Evolutionary conservation across 1,284 basidiomycete genomes (phyloP).

Genomic region (Fistulinella cinereoalba): DNA sequence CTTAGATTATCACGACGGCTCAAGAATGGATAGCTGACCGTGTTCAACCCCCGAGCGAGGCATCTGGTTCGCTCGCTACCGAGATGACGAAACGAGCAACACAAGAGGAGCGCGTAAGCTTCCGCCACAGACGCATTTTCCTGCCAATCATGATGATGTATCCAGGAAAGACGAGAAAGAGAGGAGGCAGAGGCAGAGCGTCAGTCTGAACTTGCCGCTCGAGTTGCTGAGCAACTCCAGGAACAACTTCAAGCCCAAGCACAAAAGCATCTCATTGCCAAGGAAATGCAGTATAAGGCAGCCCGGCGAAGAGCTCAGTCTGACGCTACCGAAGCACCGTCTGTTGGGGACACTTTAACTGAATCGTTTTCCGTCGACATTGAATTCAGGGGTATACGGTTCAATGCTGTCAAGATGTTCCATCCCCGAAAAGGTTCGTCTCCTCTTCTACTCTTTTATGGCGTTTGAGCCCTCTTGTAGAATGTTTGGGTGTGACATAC

Average conservation of each 20-base stretch:
- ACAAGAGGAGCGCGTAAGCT: conserved; percentile 58
- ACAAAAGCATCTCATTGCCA: conserved; percentile 49
- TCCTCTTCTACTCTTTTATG: background rate
- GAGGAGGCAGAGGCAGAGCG: conserved; percentile 51
- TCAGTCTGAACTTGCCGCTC: conserved; percentile 46
- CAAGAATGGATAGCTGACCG: conserved; percentile 68
- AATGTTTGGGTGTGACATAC: conserved; percentile 61
- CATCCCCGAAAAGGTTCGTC: conserved; percentile 61
- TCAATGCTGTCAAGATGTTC: conserved; percentile 65
- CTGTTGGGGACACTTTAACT: conserved; percentile 49
- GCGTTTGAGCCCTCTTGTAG: conserved; percentile 33
- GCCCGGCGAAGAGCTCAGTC: conserved; percentile 59
- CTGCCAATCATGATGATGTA: conserved; percentile 3
- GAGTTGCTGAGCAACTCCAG: conserved; percentile 53
- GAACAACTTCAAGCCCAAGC: conserved; percentile 62
- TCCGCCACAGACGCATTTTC: background rate
- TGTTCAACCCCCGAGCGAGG: conserved; percentile 56
- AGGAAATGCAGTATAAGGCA: conserved; percentile 52
- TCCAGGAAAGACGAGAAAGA: conserved; percentile 36
- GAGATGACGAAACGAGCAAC: conserved; percentile 70
- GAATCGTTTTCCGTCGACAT: conserved; percentile 61
- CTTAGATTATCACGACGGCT: conserved; percentile 59
- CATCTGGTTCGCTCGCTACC: conserved; percentile 63
- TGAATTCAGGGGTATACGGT: conserved; percentile 54
- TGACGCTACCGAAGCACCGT: conserved; percentile 61